phyloP scores from a whole-genome alignment of 352 stramenopile species.

The Elongisporangium prolatum region DNA sequence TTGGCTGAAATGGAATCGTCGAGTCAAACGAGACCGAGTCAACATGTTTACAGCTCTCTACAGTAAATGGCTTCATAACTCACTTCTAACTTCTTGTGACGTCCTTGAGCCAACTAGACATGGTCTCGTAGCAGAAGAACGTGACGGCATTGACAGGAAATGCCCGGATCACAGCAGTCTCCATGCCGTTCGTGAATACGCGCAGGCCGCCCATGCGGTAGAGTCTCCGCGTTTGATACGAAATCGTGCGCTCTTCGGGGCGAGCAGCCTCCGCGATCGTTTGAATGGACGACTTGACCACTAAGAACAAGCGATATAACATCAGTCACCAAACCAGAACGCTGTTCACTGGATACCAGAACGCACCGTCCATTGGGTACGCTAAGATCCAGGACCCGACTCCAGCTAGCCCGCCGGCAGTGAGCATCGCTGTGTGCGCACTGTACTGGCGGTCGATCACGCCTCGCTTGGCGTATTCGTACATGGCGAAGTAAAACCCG shows the following conservation, averaged over 20 bases:
- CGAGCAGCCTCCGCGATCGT: conserved; percentile 55
- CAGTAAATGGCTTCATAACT: neutral
- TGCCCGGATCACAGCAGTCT: conserved; percentile 70
- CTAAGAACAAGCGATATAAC: conserved; percentile 17
- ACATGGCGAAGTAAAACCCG: conserved; percentile 80
- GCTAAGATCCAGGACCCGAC: conserved; percentile 78
- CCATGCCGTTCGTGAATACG: conserved; percentile 77
- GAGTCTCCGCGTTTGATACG: conserved; percentile 61
- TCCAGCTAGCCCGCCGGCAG: conserved; percentile 67
- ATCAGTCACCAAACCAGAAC: conserved; percentile 3
- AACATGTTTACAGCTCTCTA: neutral
- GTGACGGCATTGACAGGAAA: conserved; percentile 86
- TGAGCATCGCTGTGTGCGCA: conserved; percentile 71
- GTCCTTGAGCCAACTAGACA: conserved; percentile 65
- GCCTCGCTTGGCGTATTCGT: conserved; percentile 73
- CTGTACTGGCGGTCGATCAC: conserved; percentile 57
- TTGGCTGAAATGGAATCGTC: neutral
- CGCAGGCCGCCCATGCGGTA: conserved; percentile 57
- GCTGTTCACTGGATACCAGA: neutral
- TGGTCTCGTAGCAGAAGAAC: conserved; percentile 83
- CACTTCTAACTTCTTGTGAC: neutral
- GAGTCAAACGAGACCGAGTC: neutral
- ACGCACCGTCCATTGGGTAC: conserved; percentile 75
- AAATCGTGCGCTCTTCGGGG: conserved; percentile 58
- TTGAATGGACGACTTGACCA: conserved; percentile 86